phyloP scores from a whole-genome alignment of 352 stramenopile species.

The Phytopythium kandeliae region DNA sequence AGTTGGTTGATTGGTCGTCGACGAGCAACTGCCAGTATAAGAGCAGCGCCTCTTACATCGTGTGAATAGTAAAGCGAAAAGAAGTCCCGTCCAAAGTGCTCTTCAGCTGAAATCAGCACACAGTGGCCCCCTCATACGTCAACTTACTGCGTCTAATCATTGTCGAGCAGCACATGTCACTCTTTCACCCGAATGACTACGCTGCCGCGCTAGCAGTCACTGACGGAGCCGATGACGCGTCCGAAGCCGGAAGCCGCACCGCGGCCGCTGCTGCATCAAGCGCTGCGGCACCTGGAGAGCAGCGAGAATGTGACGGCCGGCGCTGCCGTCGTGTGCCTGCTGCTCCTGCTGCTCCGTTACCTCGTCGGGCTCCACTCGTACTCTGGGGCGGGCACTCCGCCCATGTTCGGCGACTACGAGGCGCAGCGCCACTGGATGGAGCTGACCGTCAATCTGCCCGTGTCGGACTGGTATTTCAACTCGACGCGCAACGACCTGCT shows the following conservation, averaged over 20 bases:
- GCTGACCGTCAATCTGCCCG: constrained; percentile 90
- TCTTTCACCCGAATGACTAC: background rate
- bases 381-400: constrained; percentile 64
- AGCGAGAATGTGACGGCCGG: constrained; percentile 44
- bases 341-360: constrained; percentile 66
- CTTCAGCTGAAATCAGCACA: background rate
- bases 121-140: background rate
- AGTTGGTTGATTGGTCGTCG: background rate
- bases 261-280: constrained; percentile 28
- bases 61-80: no score
- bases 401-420: constrained; percentile 97
- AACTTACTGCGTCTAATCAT: background rate
- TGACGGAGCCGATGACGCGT: constrained; percentile 11
- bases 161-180: background rate
- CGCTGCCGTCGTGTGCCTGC: constrained; percentile 38
- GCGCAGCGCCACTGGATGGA: constrained; percentile 99
- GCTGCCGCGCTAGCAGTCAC: constrained; percentile 4
- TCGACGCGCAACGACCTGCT: constrained; percentile 87
- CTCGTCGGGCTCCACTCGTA: constrained; percentile 77
- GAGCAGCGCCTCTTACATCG: background rate
- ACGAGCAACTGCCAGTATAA: background rate
- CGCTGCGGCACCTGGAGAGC: constrained; percentile 45
- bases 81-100: no score
- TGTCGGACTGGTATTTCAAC: constrained; percentile 95
- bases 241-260: background rate